Percentiles rank a stretch among this genome's conserved stretches.
Evolutionary conservation across 2,329 filamentous ascomycete genomes (phyloP).

Genomic region (Fusarium acutatum): DNA sequence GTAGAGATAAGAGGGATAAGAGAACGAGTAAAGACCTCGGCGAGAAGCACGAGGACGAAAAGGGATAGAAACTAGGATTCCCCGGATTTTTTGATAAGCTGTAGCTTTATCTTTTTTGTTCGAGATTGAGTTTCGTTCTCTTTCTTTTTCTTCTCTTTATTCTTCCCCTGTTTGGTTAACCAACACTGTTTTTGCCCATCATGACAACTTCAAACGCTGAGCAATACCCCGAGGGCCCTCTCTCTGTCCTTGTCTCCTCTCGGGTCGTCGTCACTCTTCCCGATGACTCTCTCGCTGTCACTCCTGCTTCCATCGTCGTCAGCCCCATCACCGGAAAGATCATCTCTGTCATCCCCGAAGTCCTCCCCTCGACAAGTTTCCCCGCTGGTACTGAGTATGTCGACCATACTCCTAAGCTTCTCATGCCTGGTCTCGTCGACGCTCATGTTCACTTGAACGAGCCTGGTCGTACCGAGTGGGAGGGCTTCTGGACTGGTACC

Average conservation of each 20-base stretch:
- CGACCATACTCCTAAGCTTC: constrained; percentile 84
- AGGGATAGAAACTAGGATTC: constrained; percentile 13
- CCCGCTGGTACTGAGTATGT: constrained; percentile 76
- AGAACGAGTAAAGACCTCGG: not conserved
- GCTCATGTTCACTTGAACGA: constrained; percentile 98
- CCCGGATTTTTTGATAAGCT: constrained; percentile 17
- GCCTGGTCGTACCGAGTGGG: constrained; percentile 96
- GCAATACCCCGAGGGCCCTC: constrained; percentile 43
- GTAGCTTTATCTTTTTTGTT: constrained; percentile 10
- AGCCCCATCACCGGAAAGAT: constrained; percentile 86
- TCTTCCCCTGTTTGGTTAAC: not conserved
- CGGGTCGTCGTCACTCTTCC: constrained; percentile 81
- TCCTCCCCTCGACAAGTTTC: constrained; percentile 81
- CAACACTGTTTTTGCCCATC: not conserved
- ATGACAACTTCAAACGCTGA: constrained; percentile 45
- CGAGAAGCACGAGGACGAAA: not conserved
- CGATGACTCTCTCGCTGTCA: constrained; percentile 68
- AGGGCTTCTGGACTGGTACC: constrained; percentile 95
- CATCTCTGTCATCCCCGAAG: constrained; percentile 73
- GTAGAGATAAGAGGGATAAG: constrained; percentile 37
- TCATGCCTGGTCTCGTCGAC: constrained; percentile 92
- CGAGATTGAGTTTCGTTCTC: constrained; percentile 1
- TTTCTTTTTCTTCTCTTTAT: constrained; percentile 9
- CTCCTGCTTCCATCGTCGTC: constrained; percentile 83
- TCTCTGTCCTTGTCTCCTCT: constrained; percentile 84